phyloP scores from a whole-genome alignment of 352 stramenopile species.

The Pelagophyceae sp. region DNA sequence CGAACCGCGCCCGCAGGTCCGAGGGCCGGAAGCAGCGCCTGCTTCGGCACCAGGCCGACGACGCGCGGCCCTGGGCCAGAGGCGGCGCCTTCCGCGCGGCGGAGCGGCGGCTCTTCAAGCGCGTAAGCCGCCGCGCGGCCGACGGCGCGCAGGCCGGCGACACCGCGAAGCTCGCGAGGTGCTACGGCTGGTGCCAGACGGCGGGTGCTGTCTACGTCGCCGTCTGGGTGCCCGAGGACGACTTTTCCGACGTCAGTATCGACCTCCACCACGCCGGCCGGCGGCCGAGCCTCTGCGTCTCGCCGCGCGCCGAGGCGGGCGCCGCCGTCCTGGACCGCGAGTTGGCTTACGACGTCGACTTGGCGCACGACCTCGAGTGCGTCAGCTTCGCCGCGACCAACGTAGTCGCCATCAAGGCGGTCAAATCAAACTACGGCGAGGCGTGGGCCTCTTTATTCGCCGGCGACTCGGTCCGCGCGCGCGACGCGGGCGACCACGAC shows the following conservation, averaged over 20 bases:
- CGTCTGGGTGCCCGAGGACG: not conserved
- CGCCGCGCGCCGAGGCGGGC: not conserved
- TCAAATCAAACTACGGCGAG: not conserved
- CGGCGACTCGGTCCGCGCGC: not conserved
- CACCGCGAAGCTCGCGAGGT: not conserved
- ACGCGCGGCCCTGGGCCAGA: not conserved
- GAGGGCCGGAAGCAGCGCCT: not conserved
- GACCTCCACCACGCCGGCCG: not conserved
- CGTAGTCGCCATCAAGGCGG: not conserved
- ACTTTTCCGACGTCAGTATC: not conserved
- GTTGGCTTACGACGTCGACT: not conserved
- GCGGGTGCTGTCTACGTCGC: not conserved
- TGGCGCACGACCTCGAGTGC: conserved; percentile 3
- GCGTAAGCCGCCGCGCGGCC: no score
- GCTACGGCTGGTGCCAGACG: conserved; percentile 11
- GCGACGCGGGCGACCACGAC: conserved; percentile 18
- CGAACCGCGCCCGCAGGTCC: not conserved
- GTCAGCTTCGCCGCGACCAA: not conserved
- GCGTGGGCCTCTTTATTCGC: not conserved
- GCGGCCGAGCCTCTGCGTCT: not conserved
- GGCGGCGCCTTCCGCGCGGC: not conserved
- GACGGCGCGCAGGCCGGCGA: not conserved
- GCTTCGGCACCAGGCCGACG: not conserved
- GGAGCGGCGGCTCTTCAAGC: not conserved
- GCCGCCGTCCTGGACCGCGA: not conserved